phyloP scores from a whole-genome alignment of 768 basidiomycete genomes.

The Hygrophorus russula region DNA sequence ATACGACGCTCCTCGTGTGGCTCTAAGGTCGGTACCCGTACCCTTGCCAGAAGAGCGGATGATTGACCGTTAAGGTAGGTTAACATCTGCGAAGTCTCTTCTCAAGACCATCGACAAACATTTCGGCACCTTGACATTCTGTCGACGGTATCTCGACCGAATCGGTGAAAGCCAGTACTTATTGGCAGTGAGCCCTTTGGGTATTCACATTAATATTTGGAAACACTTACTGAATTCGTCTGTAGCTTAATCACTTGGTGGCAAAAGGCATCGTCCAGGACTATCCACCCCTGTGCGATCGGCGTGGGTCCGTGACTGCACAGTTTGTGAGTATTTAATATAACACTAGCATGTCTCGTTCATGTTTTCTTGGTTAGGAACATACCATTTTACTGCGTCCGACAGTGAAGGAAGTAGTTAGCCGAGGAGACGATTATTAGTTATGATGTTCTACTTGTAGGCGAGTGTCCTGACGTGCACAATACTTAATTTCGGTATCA shows the following conservation, averaged over 20 bases:
- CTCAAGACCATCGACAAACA: slow-evolving; percentile 82
- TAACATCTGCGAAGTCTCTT: slow-evolving; percentile 80
- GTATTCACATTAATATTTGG: not conserved
- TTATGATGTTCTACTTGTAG: too few relatives aligned
- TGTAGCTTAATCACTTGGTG: slow-evolving; percentile 82
- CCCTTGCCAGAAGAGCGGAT: slow-evolving; percentile 2
- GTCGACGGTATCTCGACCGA: slow-evolving; percentile 90
- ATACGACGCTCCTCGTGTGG: slow-evolving; percentile 57
- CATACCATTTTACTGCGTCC: slow-evolving; percentile 80
- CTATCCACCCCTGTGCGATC: slow-evolving; percentile 89
- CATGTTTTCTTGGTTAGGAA: slow-evolving; percentile 36
- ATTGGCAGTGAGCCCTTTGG: slow-evolving; percentile 53
- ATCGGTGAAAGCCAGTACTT: slow-evolving; percentile 88
- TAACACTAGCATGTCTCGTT: slow-evolving; percentile 1
- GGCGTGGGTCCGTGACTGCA: slow-evolving; percentile 82
- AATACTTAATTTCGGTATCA: too few relatives aligned
- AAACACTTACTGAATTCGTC: slow-evolving; percentile 1
- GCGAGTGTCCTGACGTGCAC: too few relatives aligned
- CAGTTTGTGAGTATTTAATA: slow-evolving; percentile 55
- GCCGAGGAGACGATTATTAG: slow-evolving; percentile 74
- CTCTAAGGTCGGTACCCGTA: slow-evolving; percentile 47
- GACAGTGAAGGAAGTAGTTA: slow-evolving; percentile 80
- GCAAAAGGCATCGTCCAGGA: slow-evolving; percentile 79
- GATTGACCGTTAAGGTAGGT: slow-evolving; percentile 26
- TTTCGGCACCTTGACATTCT: slow-evolving; percentile 94